Evolutionary conservation across 306 rosid species (phyloP).

Genomic region (Pterocarpus santalinus): DNA sequence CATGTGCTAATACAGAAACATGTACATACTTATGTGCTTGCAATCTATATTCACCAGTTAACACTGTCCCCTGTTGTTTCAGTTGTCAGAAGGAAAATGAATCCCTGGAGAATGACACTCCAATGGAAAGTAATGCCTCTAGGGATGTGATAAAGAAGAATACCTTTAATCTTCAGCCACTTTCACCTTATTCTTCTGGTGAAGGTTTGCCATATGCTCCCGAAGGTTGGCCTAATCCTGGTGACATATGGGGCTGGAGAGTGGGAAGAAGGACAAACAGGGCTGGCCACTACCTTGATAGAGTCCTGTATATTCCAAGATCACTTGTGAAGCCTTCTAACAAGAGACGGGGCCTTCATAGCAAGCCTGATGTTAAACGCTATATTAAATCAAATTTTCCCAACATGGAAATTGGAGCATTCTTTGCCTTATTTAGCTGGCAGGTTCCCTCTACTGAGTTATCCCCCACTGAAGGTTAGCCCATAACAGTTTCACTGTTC

Average conservation of each 20-base stretch:
- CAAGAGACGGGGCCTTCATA: slow-evolving; percentile 47
- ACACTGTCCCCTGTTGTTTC: background rate
- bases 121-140: slow-evolving; percentile 45
- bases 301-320: slow-evolving; percentile 64
- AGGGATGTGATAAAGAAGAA: slow-evolving; percentile 39
- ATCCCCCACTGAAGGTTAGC: slow-evolving; percentile 59
- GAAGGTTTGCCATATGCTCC: slow-evolving; percentile 88
- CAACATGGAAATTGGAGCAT: slow-evolving; percentile 48
- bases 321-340: slow-evolving; percentile 35
- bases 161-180: slow-evolving; percentile 49
- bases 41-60: background rate
- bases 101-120: slow-evolving; percentile 48
- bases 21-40: background rate
- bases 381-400: slow-evolving; percentile 59
- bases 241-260: slow-evolving; percentile 74
- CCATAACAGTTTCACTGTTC: background rate
- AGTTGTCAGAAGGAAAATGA: slow-evolving; percentile 23
- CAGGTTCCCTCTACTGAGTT: slow-evolving; percentile 58
- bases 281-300: slow-evolving; percentile 63
- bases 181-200: slow-evolving; percentile 55
- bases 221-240: slow-evolving; percentile 74
- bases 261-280: slow-evolving; percentile 63
- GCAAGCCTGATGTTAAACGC: slow-evolving; percentile 63
- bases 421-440: slow-evolving; percentile 72
- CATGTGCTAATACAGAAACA: background rate